phyloP scores from a whole-genome alignment of 1,284 basidiomycete genomes.

The Cystobasidiaceae sp. region DNA sequence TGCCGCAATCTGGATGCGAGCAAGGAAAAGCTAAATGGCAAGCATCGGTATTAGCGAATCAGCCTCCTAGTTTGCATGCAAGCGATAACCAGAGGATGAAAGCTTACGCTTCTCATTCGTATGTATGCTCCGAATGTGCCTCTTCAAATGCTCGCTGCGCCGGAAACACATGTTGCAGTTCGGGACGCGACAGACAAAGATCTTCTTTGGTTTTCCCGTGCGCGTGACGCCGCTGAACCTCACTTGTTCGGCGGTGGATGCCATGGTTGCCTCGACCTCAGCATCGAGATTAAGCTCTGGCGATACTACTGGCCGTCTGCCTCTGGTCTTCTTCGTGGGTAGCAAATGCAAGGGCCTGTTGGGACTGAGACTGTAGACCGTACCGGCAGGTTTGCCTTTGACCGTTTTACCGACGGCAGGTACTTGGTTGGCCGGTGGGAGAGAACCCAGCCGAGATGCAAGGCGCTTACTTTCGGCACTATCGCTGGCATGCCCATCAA shows the following conservation, averaged over 20 bases:
- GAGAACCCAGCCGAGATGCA: too few relatives aligned
- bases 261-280: constrained; percentile 29
- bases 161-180: constrained; percentile 62
- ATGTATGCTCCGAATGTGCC: constrained; percentile 70
- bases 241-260: constrained; percentile 32
- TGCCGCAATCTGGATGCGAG: constrained; percentile 66
- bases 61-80: neutral
- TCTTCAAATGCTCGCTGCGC: constrained; percentile 69
- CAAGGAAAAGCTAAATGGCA: constrained; percentile 62
- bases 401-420: neutral
- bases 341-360: constrained; percentile 9
- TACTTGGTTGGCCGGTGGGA: neutral
- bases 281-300: constrained; percentile 34
- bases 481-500: neutral
- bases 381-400: neutral
- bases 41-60: neutral
- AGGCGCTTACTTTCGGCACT: neutral
- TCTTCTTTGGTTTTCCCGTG: constrained; percentile 41
- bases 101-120: constrained; percentile 70
- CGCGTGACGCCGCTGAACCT: constrained; percentile 38
- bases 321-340: constrained; percentile 41
- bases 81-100: constrained; percentile 35
- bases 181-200: constrained; percentile 41
- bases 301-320: constrained; percentile 37
- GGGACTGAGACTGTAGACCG: neutral